Evolutionary conservation across 148 eudicot genomes (phyloP).

Genomic region (Fagopyrum homotropicum): DNA sequence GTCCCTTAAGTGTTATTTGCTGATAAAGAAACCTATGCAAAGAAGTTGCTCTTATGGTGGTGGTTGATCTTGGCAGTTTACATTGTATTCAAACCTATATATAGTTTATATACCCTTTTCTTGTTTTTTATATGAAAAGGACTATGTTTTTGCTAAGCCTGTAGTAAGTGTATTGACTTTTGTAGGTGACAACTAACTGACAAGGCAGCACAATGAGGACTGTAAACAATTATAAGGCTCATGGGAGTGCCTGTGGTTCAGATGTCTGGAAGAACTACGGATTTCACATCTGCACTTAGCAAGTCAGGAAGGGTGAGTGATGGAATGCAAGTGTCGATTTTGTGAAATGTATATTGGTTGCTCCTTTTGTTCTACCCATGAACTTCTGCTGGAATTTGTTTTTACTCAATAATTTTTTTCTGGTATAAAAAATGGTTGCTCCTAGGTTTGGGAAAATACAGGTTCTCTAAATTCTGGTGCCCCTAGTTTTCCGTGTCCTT

Average conservation of each 20-base stretch:
- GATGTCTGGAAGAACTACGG: slow-evolving; percentile 33
- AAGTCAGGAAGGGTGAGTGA: slow-evolving; percentile 65
- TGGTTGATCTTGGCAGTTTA: no score
- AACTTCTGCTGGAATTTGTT: neutral
- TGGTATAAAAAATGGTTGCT: neutral
- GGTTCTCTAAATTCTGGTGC: slow-evolving; percentile 94
- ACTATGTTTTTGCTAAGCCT: no score
- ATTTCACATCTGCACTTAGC: slow-evolving; percentile 54
- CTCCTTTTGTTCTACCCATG: neutral
- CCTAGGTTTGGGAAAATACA: slow-evolving; percentile 80
- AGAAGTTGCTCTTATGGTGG: no score
- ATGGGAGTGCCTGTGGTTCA: slow-evolving; percentile 97
- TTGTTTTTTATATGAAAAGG: no score
- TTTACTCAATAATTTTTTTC: neutral
- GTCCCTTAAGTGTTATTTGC: neutral
- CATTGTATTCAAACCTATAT: no score
- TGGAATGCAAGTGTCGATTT: neutral
- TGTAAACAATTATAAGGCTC: slow-evolving; percentile 72
- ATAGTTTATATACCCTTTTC: no score
- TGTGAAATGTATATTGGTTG: neutral
- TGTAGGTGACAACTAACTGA: slow-evolving; percentile 56
- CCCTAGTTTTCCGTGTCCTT: slow-evolving; percentile 78
- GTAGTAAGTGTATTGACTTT: no score
- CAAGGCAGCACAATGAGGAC: slow-evolving; percentile 79
- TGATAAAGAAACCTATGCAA: neutral